Percentiles rank a stretch among this genome's conserved stretches.
Conservation (phyloP, 805 yeast species). For the Kluyveromyces siamensis region DNA sequence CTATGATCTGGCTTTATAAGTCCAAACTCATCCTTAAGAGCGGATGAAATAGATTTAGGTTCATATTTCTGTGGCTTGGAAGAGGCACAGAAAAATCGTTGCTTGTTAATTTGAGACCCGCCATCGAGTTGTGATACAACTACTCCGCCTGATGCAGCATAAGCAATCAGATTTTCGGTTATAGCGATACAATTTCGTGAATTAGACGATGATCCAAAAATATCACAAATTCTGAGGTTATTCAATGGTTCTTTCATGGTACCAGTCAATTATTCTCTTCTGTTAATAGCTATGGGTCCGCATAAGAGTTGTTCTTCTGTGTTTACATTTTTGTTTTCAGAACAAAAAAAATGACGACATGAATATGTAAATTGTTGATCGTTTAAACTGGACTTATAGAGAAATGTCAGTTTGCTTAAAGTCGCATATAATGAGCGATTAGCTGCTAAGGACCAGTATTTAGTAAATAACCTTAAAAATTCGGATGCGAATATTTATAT, state of each 20-base stretch:
- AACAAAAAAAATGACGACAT: no score
- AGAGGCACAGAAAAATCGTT: constrained; percentile 44
- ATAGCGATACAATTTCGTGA: constrained; percentile 33
- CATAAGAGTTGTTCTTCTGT: no score
- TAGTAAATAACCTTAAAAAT: no score
- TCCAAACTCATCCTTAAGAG: constrained; percentile 2
- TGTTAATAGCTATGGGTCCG: not conserved
- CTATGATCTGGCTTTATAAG: constrained; percentile 3
- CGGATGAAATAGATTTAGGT: not conserved
- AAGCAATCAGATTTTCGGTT: constrained; percentile 37
- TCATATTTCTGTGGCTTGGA: constrained; percentile 18
- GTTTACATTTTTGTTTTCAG: not conserved
- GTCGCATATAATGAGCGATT: no score
- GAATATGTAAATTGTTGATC: no score
- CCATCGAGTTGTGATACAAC: constrained; percentile 35
- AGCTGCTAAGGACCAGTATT: no score
- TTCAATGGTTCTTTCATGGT: constrained; percentile 1
- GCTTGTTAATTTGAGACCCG: constrained; percentile 21
- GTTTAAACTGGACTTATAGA: no score
- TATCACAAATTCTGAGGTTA: constrained; percentile 9
- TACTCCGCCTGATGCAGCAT: constrained; percentile 53
- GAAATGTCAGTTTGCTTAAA: no score
- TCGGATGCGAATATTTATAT: no score
- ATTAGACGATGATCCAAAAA: constrained; percentile 42
- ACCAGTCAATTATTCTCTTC: not conserved